Evolutionary conservation across 192 early-diverging fungal species (phyloP).

Genomic region (Gamsiella multidivaricata): DNA sequence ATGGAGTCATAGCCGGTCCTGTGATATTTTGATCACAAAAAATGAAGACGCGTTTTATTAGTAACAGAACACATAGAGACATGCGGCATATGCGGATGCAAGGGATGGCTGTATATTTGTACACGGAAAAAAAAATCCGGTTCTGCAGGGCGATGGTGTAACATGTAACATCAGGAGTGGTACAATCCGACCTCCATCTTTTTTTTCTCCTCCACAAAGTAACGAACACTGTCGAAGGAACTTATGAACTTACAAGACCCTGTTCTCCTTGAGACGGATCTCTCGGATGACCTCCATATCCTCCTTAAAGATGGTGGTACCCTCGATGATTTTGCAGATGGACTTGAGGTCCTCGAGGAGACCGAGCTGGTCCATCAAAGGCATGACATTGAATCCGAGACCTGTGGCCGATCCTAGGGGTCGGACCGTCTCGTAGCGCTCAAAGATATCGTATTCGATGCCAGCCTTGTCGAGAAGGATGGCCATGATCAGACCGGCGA

Average conservation of each 20-base stretch:
- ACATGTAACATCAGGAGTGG: neutral
- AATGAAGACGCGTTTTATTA: neutral
- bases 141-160: neutral
- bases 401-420: slow-evolving; percentile 14
- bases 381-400: slow-evolving; percentile 36
- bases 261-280: slow-evolving; percentile 35
- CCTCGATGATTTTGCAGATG: slow-evolving; percentile 30
- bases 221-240: neutral
- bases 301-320: slow-evolving; percentile 32
- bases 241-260: slow-evolving; percentile 13
- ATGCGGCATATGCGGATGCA: too few species aligned
- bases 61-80: too few species aligned
- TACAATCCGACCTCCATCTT: too few species aligned
- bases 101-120: neutral
- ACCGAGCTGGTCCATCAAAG: slow-evolving; percentile 40
- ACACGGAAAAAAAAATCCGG: neutral
- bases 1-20: slow-evolving; percentile 24
- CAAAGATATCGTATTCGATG: slow-evolving; percentile 30
- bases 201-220: too few species aligned
- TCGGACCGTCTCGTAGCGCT: neutral
- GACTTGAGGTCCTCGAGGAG: slow-evolving; percentile 21
- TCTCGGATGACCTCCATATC: slow-evolving; percentile 42
- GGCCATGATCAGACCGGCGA: slow-evolving; percentile 23
- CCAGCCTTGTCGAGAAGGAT: slow-evolving; percentile 33
- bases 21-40: neutral